Base-by-base conservation (phyloP, 1,284 basidiomycete species). In the Ustilago crameri region DNA sequence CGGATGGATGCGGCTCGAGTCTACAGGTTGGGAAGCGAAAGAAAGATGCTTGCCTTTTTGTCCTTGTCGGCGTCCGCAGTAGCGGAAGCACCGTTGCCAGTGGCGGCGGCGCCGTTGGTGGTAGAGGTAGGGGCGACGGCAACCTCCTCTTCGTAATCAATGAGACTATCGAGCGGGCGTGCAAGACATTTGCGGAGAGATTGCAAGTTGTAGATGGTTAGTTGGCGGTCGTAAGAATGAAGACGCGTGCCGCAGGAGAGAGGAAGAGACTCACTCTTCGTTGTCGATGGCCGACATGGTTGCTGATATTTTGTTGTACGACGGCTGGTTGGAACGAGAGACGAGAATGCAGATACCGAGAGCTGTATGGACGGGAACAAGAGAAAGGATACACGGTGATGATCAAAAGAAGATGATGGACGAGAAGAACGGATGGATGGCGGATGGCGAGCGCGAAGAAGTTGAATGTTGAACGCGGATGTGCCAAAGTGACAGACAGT, bases 61-160 rank as follows among this genome's bases (percentile, higher is more conserved):
- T 78, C 76, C 43, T 77, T 77, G 34, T 80, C 76, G 49, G 57
- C 78, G 38, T 78, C 78, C 12, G 70, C 76, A 18, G 69, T 67
- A 41, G 65, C 60, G 41, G 58, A 65, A 37, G 64, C 74, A 42
- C 67, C 71, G 40, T 71, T 75, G 45, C 61, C 58, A 24, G 66
- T 58, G 52, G 75, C 67, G 42, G 76, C 70, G 49, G 77, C 64
- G 18, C 76, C 72, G 44, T 75, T 74, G 48, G 73, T 75, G 54
- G 63, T 58, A 12, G 78, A 63, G 27, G 79, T 67, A 18, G 77
- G 72, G 37, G 76, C 67, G 53, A 80, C 71, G 40, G 78, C 67
- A 51, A 81, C 74, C 64, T 83, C 81, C 80, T 83, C 81, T 70
- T 83, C 81, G 80, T 83, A 83, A 53, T 83, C 81, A 69, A 83